phyloP scores from a whole-genome alignment of 129 eudicot genomes.

The Escallonia rubra region DNA sequence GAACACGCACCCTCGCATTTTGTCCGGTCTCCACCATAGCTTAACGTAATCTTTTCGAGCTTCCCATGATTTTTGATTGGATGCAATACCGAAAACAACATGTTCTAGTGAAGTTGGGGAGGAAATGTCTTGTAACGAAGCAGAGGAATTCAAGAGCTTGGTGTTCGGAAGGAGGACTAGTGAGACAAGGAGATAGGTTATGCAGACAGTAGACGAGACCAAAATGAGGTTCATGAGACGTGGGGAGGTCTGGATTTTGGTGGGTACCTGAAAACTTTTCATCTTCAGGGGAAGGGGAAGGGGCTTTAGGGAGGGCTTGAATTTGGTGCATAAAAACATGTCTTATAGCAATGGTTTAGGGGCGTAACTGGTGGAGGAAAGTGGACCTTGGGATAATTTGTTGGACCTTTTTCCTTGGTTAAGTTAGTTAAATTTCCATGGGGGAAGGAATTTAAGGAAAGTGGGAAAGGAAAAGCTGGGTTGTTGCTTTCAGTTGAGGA shows the following conservation, averaged over 20 bases:
- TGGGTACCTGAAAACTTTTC: slow-evolving; percentile 16
- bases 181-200: slow-evolving; percentile 33
- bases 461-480: not conserved
- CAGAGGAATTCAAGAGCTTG: slow-evolving; percentile 16
- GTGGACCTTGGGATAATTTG: too few species aligned
- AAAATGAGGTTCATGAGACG: slow-evolving; percentile 25
- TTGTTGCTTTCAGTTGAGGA: not conserved
- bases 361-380: too few species aligned
- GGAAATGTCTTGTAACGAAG: not conserved
- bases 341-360: too few species aligned
- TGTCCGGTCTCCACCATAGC: slow-evolving; percentile 71
- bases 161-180: slow-evolving; percentile 28
- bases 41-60: slow-evolving; percentile 44
- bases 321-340: too few species aligned
- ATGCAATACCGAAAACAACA: slow-evolving; percentile 69
- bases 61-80: slow-evolving; percentile 51
- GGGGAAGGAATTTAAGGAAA: not conserved
- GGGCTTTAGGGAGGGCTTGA: too few species aligned
- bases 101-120: slow-evolving; percentile 54
- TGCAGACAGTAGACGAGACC: slow-evolving; percentile 24
- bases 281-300: slow-evolving; percentile 11
- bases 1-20: slow-evolving; percentile 71
- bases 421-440: not conserved
- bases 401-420: too few species aligned
- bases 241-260: slow-evolving; percentile 23